These are phyloP conservation scores for Kalaharituber pfeilii DNA, from an alignment of 2,329 filamentous ascomycete genomes.

Conservation along the genomic window DNA sequence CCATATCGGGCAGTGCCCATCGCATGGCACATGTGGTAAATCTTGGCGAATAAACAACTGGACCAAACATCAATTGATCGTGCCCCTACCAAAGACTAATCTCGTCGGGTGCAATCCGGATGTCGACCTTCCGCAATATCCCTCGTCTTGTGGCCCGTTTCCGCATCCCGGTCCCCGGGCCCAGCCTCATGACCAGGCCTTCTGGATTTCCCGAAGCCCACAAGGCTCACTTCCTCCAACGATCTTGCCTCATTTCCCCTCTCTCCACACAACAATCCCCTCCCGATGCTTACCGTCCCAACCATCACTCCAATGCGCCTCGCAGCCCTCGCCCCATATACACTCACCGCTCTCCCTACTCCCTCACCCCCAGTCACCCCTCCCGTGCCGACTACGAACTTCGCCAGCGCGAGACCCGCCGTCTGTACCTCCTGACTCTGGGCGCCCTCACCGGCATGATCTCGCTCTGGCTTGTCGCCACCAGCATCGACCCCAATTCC, in stretches of 20 bases:
- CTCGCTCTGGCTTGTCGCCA: neutral
- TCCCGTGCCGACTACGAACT: neutral
- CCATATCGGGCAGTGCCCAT: too few species aligned
- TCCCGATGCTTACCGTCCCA: neutral
- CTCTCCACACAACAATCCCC: neutral
- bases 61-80: too few species aligned
- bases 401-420: neutral
- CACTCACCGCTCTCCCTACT: neutral
- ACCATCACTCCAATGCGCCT: neutral
- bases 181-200: too few species aligned
- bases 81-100: too few species aligned
- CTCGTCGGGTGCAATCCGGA: too few species aligned
- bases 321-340: neutral
- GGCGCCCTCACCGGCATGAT: neutral
- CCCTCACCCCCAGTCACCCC: neutral
- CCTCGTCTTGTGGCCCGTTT: too few species aligned
- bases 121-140: too few species aligned
- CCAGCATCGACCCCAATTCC: neutral
- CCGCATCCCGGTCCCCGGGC: too few species aligned
- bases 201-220: neutral
- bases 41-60: too few species aligned
- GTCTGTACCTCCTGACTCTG: neutral
- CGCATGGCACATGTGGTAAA: too few species aligned
- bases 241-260: neutral
- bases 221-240: neutral